Base-by-base conservation (phyloP, 2,329 filamentous ascomycete species). In the Colletotrichum falcatum region DNA sequence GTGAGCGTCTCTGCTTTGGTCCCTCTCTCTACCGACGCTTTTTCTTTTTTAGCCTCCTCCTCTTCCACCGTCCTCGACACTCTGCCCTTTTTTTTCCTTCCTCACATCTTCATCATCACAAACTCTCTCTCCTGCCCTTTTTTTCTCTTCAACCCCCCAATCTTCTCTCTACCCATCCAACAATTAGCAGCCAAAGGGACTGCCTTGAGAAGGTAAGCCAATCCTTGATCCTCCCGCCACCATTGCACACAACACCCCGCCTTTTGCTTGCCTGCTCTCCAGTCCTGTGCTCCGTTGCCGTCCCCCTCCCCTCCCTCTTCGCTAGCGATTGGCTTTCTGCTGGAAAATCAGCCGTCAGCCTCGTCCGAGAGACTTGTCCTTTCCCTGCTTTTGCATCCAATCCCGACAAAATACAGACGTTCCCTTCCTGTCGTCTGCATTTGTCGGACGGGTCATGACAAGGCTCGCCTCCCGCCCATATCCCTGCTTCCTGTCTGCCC, bases 1-100 rank as follows among this genome's bases (percentile, higher is more conserved):
- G 71, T 73, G 73, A 72, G 70, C 72, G 72, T 72, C 64, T 56
- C 63, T 70, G 68, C 63, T 61, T 66, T 61, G 56, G 46, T 64
- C 62, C 58, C 46, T 61, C 44, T 53, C 35, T 28, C 66, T 56
- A 39, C 66, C 30, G 67, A 46, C 63, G 72, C 74, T 73, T 65
- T 75, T 78, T 79, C 80, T 79, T 80, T 82, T 82, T 81, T 80
- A 80, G 78, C 74, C 76, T 74, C 65, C 69, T 64, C 56, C 56
- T 65, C 64, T 58, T 70, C 63, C 70, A 73, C 70, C 73, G 42
- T 23, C 49, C 69, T 72, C 42, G 75, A 64, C 70, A 76, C 63
- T 55, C 61, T 23, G 26, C 48, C 23, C 53, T 56, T 58, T 55
- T 58, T 65, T 71, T 42, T 62, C 60, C 51, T 55, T 66, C 62